Evolutionary conservation across 1,284 basidiomycete genomes (phyloP).

Genomic region (Cutaneotrichosporon sp.): DNA sequence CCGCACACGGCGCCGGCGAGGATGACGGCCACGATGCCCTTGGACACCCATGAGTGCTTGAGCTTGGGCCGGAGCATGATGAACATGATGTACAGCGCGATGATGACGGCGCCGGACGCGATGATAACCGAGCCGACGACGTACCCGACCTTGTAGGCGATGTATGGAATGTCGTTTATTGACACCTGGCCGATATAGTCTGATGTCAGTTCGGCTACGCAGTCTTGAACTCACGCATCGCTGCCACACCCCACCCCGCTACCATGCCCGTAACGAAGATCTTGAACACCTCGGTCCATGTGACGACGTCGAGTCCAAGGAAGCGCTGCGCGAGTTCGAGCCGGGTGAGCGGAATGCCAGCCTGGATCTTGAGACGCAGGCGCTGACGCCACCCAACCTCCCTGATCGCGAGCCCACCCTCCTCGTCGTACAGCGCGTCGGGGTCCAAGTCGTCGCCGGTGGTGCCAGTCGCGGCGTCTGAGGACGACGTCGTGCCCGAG

Average conservation of each 20-base stretch:
- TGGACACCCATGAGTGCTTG: constrained; percentile 55
- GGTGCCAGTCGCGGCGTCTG: constrained; percentile 6
- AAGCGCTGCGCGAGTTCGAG: constrained; percentile 32
- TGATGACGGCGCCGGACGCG: constrained; percentile 53
- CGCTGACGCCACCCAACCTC: constrained; percentile 18
- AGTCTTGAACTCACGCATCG: constrained; percentile 55
- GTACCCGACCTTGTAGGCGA: constrained; percentile 50
- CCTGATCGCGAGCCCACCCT: background rate
- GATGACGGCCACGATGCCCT: constrained; percentile 52
- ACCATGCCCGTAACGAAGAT: constrained; percentile 53
- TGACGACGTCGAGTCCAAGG: constrained; percentile 52
- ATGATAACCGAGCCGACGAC: constrained; percentile 55
- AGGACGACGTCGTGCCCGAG: constrained; percentile 6
- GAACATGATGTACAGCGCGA: constrained; percentile 57
- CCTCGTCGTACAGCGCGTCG: constrained; percentile 16
- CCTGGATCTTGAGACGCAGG: constrained; percentile 21
- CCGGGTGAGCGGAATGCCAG: constrained; percentile 16
- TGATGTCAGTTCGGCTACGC: constrained; percentile 22
- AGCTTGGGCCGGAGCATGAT: constrained; percentile 57
- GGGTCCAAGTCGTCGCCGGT: constrained; percentile 9
- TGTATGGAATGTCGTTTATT: constrained; percentile 53
- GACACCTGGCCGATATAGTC: constrained; percentile 57
- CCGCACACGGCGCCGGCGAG: constrained; percentile 52
- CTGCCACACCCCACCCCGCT: constrained; percentile 55
- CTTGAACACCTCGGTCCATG: constrained; percentile 49